Evolutionary conservation across 1,284 basidiomycete species (phyloP).

Genomic region (Irpex sp.): DNA sequence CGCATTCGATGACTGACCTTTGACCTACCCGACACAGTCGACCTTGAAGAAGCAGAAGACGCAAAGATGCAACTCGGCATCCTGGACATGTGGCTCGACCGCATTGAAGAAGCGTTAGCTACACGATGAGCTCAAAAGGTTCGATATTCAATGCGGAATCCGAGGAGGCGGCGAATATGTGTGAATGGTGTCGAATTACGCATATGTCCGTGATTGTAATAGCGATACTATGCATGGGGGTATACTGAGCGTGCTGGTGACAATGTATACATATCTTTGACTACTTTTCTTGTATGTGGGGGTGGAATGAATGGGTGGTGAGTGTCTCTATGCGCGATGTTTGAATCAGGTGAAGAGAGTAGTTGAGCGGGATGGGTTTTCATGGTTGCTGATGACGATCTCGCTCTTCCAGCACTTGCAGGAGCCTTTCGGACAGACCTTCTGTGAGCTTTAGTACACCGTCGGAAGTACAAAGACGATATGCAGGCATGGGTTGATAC

Average conservation of each 20-base stretch:
- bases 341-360: too few relatives aligned
- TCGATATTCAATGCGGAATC: too few relatives aligned
- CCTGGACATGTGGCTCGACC: conserved; percentile 40
- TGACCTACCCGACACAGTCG: conserved; percentile 1
- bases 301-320: too few relatives aligned
- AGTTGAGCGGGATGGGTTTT: too few relatives aligned
- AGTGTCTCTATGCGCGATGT: too few relatives aligned
- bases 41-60: not conserved
- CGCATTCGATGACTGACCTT: not conserved
- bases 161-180: not conserved
- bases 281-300: too few relatives aligned
- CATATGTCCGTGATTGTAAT: not conserved
- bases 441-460: conserved; percentile 63
- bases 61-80: conserved; percentile 34
- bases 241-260: not conserved
- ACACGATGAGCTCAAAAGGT: not conserved
- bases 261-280: too few relatives aligned
- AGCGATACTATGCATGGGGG: not conserved
- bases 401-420: conserved; percentile 28
- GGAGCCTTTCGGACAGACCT: conserved; percentile 50
- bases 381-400: not conserved
- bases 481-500: conserved; percentile 78
- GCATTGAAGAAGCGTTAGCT: conserved; percentile 30
- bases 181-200: not conserved
- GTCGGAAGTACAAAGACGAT: conserved; percentile 70